These are phyloP conservation scores for Wickerhamomyces silvicola DNA, from an alignment of 805 yeast genomes.

Conservation along the genomic window DNA sequence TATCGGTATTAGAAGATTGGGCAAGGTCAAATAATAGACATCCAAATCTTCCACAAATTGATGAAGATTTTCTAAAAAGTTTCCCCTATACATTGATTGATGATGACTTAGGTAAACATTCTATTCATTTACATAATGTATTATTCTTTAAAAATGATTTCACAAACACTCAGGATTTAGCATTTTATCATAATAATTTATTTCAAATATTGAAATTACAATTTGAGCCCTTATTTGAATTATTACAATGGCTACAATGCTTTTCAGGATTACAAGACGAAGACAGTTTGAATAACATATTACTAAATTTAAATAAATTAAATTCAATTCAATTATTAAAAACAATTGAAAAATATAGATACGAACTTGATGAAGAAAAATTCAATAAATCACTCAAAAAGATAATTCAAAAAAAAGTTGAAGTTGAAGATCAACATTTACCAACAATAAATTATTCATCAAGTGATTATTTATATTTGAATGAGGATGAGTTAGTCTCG, in stretches of 20 bases:
- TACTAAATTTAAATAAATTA: conserved; percentile 47
- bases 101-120: conserved; percentile 14
- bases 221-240: conserved; percentile 65
- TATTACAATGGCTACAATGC: conserved; percentile 88
- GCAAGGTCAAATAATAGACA: conserved; percentile 39
- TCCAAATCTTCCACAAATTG: conserved; percentile 28
- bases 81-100: conserved; percentile 31
- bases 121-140: conserved; percentile 4
- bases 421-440: conserved; percentile 8
- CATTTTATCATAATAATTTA: conserved; percentile 59
- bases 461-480: conserved; percentile 34
- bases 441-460: conserved; percentile 15
- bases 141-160: conserved; percentile 15
- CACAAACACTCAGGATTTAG: conserved; percentile 39
- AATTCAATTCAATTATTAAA: conserved; percentile 67
- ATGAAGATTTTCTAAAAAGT: conserved; percentile 29
- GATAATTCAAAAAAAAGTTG: conserved; percentile 8
- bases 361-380: conserved; percentile 75
- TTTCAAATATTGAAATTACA: conserved; percentile 60
- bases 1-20: conserved; percentile 93
- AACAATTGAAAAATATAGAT: conserved; percentile 67
- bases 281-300: conserved; percentile 51
- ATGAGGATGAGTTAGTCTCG: conserved; percentile 30
- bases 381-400: conserved; percentile 34
- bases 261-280: conserved; percentile 65